Percentiles rank a stretch among this genome's conserved stretches.
Evolutionary conservation across 371 early-diverging fungal species (phyloP).

Genomic region (Lichtheimia ornata): DNA sequence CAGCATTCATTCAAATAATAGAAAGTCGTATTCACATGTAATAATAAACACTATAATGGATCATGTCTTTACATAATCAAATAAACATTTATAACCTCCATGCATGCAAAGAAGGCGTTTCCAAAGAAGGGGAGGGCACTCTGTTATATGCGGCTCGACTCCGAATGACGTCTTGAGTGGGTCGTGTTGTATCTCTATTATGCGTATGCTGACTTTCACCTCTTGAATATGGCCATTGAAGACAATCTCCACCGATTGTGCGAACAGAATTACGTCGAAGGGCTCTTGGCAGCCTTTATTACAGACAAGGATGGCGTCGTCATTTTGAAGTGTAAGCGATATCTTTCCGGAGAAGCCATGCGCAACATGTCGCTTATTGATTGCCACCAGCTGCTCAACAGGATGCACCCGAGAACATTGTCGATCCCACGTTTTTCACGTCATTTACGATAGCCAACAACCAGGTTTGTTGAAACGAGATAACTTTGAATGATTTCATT

Average conservation of each 20-base stretch:
- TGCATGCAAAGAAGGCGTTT: no score
- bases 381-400: background rate
- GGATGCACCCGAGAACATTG: constrained; percentile 31
- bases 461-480: constrained; percentile 27
- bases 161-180: no score
- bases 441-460: constrained; percentile 47
- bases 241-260: constrained; percentile 26
- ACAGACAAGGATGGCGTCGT: constrained; percentile 69
- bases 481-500: constrained; percentile 3
- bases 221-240: constrained; percentile 25
- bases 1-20: no score
- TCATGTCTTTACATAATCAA: no score
- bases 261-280: constrained; percentile 38
- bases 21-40: no score
- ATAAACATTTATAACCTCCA: no score
- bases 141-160: no score
- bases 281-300: constrained; percentile 56
- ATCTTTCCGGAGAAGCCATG: background rate
- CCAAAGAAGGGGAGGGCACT: no score
- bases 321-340: constrained; percentile 50
- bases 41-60: no score
- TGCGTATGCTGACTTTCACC: background rate
- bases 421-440: constrained; percentile 34
- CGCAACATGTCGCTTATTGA: no score
- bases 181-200: no score